These are phyloP conservation scores for Auricularia heimuer DNA, from an alignment of 768 basidiomycete species.

Conservation along the genomic window DNA sequence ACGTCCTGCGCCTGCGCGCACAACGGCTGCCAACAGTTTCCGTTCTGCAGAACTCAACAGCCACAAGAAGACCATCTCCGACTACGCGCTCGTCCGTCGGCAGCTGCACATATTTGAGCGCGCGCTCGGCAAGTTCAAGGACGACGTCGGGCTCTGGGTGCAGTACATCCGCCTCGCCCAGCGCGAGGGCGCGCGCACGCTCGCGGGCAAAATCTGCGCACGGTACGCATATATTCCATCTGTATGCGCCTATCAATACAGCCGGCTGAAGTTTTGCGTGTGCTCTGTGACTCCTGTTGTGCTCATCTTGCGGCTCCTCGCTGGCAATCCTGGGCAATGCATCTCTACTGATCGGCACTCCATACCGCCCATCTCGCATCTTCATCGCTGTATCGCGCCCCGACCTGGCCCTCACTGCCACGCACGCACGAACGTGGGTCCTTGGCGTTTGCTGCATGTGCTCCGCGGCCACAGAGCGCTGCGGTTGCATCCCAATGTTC, in stretches of 20 bases:
- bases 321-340: neutral
- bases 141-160: conserved; percentile 78
- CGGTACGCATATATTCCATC: conserved; percentile 37
- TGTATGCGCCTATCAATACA: neutral
- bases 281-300: too few species aligned
- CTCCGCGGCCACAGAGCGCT: conserved; percentile 47
- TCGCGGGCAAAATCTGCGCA: conserved; percentile 75
- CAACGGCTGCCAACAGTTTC: neutral
- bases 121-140: conserved; percentile 79
- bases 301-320: neutral
- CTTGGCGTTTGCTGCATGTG: neutral
- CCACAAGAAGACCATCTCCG: conserved; percentile 36
- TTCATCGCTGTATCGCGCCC: neutral
- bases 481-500: conserved; percentile 73
- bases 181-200: conserved; percentile 62
- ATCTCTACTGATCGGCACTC: neutral
- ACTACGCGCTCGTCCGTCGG: conserved; percentile 74
- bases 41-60: conserved; percentile 21
- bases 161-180: conserved; percentile 83
- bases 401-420: neutral
- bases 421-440: neutral
- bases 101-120: conserved; percentile 89
- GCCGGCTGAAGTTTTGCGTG: neutral
- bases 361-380: neutral
- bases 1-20: conserved; percentile 16